phyloP scores from a whole-genome alignment of 352 stramenopile species.

The Pythium brassicae region DNA sequence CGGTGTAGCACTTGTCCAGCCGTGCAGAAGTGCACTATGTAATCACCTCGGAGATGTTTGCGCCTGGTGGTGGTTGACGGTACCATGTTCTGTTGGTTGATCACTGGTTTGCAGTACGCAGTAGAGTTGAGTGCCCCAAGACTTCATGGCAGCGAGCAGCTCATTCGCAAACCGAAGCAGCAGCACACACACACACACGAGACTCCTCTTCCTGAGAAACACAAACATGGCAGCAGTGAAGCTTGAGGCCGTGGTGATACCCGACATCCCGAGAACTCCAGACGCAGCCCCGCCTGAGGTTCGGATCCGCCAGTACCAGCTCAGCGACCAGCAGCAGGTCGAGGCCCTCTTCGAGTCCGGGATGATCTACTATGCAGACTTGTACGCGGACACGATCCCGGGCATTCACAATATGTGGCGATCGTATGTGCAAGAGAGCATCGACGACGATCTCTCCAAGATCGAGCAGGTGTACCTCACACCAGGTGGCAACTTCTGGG shows the following conservation, averaged over 20 bases:
- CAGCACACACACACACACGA: neutral
- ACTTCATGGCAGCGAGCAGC: too few species aligned
- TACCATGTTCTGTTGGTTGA: too few species aligned
- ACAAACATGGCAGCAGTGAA: neutral
- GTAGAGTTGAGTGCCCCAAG: too few species aligned
- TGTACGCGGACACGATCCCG: neutral
- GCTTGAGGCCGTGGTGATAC: neutral
- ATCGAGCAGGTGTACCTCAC: conserved; percentile 33
- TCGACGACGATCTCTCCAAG: conserved; percentile 23
- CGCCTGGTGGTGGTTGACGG: too few species aligned
- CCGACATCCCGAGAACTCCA: neutral
- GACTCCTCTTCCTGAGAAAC: too few species aligned
- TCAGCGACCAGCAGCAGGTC: conserved; percentile 20
- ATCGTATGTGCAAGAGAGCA: conserved; percentile 5
- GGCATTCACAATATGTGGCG: neutral
- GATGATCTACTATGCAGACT: conserved; percentile 8
- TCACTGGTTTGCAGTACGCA: too few species aligned
- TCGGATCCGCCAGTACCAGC: conserved; percentile 19
- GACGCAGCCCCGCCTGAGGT: neutral
- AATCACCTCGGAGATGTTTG: too few species aligned
- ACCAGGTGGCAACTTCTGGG: conserved; percentile 38
- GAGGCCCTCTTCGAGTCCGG: conserved; percentile 5
- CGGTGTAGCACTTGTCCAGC: too few species aligned
- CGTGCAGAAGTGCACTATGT: too few species aligned
- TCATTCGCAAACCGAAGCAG: neutral